A percentile compares a stretch with the other conserved stretches of the same genome.
Conservation (phyloP, 495 filamentous ascomycete species). For the Lepraria neglecta region DNA sequence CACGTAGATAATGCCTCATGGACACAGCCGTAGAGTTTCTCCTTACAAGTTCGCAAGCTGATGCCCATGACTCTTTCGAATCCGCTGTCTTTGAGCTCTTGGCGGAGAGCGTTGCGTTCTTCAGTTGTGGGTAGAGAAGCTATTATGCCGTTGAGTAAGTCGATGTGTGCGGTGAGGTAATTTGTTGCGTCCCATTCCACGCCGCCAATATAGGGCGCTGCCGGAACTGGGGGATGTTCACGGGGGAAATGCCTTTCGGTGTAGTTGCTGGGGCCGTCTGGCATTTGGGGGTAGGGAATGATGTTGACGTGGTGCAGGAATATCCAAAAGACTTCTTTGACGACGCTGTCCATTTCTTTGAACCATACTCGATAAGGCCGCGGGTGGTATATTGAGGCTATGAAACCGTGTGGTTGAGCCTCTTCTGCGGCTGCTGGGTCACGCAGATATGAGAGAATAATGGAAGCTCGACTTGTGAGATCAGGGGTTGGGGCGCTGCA, state of each 20-base stretch:
- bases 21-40: slow-evolving; percentile 89
- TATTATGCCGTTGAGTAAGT: slow-evolving; percentile 85
- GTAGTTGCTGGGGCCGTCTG: slow-evolving; percentile 43
- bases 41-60: slow-evolving; percentile 84
- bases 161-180: slow-evolving; percentile 86
- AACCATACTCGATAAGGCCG: slow-evolving; percentile 90
- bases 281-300: slow-evolving; percentile 48
- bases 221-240: slow-evolving; percentile 84
- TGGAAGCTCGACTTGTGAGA: slow-evolving; percentile 55
- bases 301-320: slow-evolving; percentile 92
- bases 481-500: slow-evolving; percentile 47
- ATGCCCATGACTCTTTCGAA: slow-evolving; percentile 87
- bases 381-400: slow-evolving; percentile 77
- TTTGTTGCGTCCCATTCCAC: slow-evolving; percentile 99
- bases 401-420: slow-evolving; percentile 72
- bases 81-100: slow-evolving; percentile 71
- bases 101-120: slow-evolving; percentile 72
- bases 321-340: slow-evolving; percentile 99
- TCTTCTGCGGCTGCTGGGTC: slow-evolving; percentile 74
- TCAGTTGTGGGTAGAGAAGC: slow-evolving; percentile 67
- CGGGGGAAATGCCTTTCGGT: slow-evolving; percentile 71
- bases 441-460: slow-evolving; percentile 68
- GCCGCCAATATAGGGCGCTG: slow-evolving; percentile 93
- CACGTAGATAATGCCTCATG: slow-evolving; percentile 85
- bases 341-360: slow-evolving; percentile 84